Evolutionary conservation across 208 protist genomes (phyloP).

Genomic region (Wallacemonas sp.): DNA sequence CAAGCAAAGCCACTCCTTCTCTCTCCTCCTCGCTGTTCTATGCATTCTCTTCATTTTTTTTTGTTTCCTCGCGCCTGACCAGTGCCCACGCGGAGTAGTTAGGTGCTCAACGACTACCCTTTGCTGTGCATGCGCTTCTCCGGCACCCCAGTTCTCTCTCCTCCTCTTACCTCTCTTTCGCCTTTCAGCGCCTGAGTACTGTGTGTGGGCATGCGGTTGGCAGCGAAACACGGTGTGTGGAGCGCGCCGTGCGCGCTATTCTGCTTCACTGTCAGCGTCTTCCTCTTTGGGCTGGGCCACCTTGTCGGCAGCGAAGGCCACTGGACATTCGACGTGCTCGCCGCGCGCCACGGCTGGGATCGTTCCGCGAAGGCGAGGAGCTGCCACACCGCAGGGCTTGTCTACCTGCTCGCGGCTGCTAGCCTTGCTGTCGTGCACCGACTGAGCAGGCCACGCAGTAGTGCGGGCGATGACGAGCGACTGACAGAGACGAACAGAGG

Average conservation of each 20-base stretch:
- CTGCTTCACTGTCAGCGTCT: slow-evolving; percentile 28
- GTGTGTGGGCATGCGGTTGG: not conserved
- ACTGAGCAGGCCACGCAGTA: not conserved
- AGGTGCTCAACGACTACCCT: no score
- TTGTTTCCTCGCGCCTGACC: no score
- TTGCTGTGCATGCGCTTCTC: no score
- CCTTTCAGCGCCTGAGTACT: not conserved
- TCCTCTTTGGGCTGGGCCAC: slow-evolving; percentile 37
- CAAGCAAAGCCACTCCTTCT: no score
- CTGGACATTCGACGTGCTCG: slow-evolving; percentile 72
- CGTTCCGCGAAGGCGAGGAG: slow-evolving; percentile 37
- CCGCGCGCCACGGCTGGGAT: slow-evolving; percentile 62
- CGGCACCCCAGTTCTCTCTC: no score
- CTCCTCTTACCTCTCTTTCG: not conserved
- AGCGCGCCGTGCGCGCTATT: slow-evolving; percentile 32
- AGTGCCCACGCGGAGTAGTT: no score
- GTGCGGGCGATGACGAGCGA: no score
- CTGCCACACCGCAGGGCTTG: slow-evolving; percentile 43
- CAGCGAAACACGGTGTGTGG: slow-evolving; percentile 2
- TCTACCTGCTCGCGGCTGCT: slow-evolving; percentile 46
- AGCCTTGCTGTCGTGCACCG: slow-evolving; percentile 18
- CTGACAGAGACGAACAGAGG: no score
- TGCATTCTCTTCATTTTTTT: no score
- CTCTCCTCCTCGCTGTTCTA: no score
- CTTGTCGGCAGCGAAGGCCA: slow-evolving; percentile 31